Percentiles rank a stretch among this genome's conserved stretches.
phyloP scores from a whole-genome alignment of 148 eudicot species.

The Simmondsia chinensis region DNA sequence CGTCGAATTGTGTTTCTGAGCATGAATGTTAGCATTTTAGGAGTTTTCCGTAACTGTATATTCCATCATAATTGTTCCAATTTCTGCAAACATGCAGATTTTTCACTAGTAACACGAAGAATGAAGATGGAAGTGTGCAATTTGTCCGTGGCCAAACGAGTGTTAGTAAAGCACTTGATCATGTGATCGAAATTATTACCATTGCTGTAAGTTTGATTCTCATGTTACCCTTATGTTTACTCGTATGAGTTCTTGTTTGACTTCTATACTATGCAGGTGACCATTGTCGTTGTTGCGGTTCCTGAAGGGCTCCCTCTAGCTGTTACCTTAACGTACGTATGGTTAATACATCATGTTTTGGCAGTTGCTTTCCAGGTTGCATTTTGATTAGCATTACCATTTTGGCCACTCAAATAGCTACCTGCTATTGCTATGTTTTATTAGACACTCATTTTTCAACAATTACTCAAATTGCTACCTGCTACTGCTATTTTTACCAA shows the following conservation, averaged over 20 bases:
- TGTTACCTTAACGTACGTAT: slow-evolving; percentile 82
- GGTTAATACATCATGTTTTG: no score
- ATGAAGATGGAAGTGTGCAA: slow-evolving; percentile 56
- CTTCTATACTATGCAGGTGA: slow-evolving; percentile 45
- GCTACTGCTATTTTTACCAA: no score
- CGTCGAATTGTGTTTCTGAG: no score
- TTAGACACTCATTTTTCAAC: no score
- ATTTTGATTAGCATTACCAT: no score
- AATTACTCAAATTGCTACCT: no score
- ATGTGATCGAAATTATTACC: slow-evolving; percentile 52
- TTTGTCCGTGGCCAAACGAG: slow-evolving; percentile 55
- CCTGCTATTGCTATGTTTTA: no score
- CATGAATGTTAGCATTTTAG: no score
- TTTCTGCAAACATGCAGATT: slow-evolving; percentile 27
- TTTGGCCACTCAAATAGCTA: no score
- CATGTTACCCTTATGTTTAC: background rate
- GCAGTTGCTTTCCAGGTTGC: no score
- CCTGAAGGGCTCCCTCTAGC: slow-evolving; percentile 97
- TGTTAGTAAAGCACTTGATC: slow-evolving; percentile 41
- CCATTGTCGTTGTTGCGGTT: slow-evolving; percentile 95
- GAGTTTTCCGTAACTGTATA: no score
- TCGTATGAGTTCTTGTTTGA: slow-evolving; percentile 8
- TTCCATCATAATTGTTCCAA: background rate
- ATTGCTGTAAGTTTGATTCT: slow-evolving; percentile 54
- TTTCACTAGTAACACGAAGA: slow-evolving; percentile 60